A percentile compares a stretch with the other conserved stretches of the same genome.
Conservation (phyloP, 1,139 yeast species). For the Nakaseomyces glabratus region DNA sequence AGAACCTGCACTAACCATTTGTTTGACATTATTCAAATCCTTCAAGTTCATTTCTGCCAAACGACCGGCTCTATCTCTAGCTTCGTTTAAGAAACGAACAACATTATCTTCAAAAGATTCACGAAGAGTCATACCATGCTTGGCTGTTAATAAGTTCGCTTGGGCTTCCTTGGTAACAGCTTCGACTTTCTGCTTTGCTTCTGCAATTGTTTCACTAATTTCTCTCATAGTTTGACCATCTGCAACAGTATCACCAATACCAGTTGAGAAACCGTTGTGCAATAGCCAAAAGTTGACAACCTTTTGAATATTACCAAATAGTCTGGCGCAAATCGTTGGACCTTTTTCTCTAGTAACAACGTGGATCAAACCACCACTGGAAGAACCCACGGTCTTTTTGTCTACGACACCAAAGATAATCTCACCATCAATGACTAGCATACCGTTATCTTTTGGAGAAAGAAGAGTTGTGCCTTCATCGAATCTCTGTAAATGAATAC, state of each 20-base stretch:
- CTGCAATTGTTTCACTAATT: conserved; percentile 85
- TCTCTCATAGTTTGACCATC: conserved; percentile 93
- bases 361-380: conserved; percentile 96
- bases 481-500: conserved; percentile 86
- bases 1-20: conserved; percentile 98
- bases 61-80: conserved; percentile 99
- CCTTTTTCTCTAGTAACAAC: conserved; percentile 98
- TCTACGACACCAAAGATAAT: conserved; percentile 96
- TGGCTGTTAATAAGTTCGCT: conserved; percentile 76
- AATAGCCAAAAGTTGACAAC: conserved; percentile 94
- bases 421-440: conserved; percentile 87
- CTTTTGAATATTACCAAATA: conserved; percentile 88
- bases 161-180: conserved; percentile 90
- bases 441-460: conserved; percentile 84
- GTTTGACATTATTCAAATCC: conserved; percentile 91
- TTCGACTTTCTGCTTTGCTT: conserved; percentile 88
- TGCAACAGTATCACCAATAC: conserved; percentile 99
- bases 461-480: conserved; percentile 82
- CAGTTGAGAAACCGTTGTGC: conserved; percentile 95
- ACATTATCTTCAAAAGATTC: conserved; percentile 98
- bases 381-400: conserved; percentile 96
- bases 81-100: conserved; percentile 89
- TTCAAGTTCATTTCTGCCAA: conserved; percentile 95
- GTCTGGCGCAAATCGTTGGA: conserved; percentile 76
- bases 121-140: conserved; percentile 98